phyloP scores from a whole-genome alignment of 345 rosid genomes.

The Rhizophora apiculata region DNA sequence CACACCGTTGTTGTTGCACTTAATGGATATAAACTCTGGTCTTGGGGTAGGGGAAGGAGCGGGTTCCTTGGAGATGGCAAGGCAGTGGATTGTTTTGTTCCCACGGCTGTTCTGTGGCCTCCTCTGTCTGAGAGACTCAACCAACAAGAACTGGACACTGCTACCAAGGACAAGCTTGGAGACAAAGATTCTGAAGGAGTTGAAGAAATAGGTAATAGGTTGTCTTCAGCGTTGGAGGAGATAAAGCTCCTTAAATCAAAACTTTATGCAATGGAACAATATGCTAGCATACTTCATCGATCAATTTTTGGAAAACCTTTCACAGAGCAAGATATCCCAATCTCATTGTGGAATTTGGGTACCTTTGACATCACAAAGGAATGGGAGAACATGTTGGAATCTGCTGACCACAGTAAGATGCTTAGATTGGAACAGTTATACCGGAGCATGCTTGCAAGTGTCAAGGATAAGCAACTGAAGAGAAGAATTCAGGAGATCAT shows the following conservation, averaged over 20 bases:
- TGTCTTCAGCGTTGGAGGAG: conserved; percentile 61
- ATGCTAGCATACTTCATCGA: conserved; percentile 78
- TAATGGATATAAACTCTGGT: conserved; percentile 77
- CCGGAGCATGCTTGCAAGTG: conserved; percentile 63
- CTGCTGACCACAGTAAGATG: conserved; percentile 64
- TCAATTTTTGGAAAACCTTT: conserved; percentile 77
- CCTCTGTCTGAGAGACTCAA: conserved; percentile 39
- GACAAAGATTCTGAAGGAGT: conserved; percentile 27
- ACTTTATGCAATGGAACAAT: conserved; percentile 61
- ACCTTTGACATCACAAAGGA: conserved; percentile 59
- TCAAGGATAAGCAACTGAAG: conserved; percentile 82
- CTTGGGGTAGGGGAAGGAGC: conserved; percentile 92
- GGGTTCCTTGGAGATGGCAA: conserved; percentile 82
- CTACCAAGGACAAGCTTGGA: conserved; percentile 1
- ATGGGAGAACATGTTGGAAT: conserved; percentile 82
- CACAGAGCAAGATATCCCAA: conserved; percentile 62
- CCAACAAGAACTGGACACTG: conserved; percentile 26
- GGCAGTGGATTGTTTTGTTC: conserved; percentile 42
- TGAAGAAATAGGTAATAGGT: conserved; percentile 37
- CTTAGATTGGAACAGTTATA: conserved; percentile 70
- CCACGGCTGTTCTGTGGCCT: conserved; percentile 61
- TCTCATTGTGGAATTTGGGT: conserved; percentile 43
- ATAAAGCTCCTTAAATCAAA: conserved; percentile 59
- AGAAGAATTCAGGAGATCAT: conserved; percentile 75
- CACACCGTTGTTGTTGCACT: conserved; percentile 75